Conservation (phyloP, 2,329 filamentous ascomycete species). For the Fusarium nurragi region DNA sequence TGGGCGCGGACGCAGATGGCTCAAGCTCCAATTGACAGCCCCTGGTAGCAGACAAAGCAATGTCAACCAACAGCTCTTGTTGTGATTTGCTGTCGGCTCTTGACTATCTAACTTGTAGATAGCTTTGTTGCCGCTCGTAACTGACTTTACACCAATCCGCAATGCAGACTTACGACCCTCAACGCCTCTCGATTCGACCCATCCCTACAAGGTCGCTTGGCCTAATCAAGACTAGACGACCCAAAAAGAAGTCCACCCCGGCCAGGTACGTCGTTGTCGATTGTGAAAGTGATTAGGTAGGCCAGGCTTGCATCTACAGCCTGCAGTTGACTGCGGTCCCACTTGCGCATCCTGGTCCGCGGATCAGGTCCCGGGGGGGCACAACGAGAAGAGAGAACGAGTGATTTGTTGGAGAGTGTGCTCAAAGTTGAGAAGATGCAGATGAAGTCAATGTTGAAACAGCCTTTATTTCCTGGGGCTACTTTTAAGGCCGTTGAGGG, state of each 20-base stretch:
- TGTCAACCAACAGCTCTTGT: slow-evolving; percentile 12
- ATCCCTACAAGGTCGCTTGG: slow-evolving; percentile 21
- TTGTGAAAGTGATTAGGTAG: slow-evolving; percentile 29
- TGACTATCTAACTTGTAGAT: slow-evolving; percentile 9
- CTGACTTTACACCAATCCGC: slow-evolving; percentile 23
- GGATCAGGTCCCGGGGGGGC: slow-evolving; percentile 13
- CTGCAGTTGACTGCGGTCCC: slow-evolving; percentile 22
- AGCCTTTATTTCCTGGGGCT: slow-evolving; percentile 15
- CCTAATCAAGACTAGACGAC: slow-evolving; percentile 28
- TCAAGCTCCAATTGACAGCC: background rate
- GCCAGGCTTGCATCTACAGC: slow-evolving; percentile 3
- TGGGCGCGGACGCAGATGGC: background rate
- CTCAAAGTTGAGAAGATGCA: slow-evolving; percentile 26
- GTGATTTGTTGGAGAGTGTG: slow-evolving; percentile 35
- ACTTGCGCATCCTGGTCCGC: slow-evolving; percentile 17
- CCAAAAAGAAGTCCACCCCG: slow-evolving; percentile 1
- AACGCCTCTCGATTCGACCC: slow-evolving; percentile 38
- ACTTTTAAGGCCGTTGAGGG: slow-evolving; percentile 1
- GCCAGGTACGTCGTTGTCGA: slow-evolving; percentile 14
- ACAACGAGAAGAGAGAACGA: slow-evolving; percentile 19
- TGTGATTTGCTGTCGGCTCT: slow-evolving; percentile 7
- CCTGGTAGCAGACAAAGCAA: background rate
- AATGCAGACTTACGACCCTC: slow-evolving; percentile 3
- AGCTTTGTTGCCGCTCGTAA: slow-evolving; percentile 14
- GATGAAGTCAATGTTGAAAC: slow-evolving; percentile 25